These are phyloP conservation scores for Fusarium sp. DNA, from an alignment of 2,329 filamentous ascomycete genomes.

Conservation along the genomic window DNA sequence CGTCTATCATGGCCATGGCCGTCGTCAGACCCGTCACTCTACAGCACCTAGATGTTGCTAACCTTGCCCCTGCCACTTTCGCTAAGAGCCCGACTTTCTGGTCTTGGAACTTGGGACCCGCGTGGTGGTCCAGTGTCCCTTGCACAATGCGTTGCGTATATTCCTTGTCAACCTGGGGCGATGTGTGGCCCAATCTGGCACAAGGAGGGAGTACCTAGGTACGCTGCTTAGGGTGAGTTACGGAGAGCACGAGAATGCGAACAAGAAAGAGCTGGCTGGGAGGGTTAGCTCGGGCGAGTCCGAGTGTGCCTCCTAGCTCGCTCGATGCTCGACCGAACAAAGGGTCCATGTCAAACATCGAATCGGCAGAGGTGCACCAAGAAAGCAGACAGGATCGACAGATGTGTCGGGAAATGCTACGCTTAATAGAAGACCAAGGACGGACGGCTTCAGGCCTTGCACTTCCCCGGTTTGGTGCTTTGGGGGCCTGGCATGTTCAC, in stretches of 20 bases:
- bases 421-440: slow-evolving; percentile 16
- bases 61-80: slow-evolving; percentile 39
- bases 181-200: slow-evolving; percentile 31
- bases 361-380: slow-evolving; percentile 20
- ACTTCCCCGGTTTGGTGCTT: slow-evolving; percentile 40
- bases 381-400: slow-evolving; percentile 36
- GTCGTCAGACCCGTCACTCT: slow-evolving; percentile 20
- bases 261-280: not conserved
- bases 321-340: slow-evolving; percentile 28
- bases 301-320: slow-evolving; percentile 26
- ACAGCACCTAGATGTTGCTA: slow-evolving; percentile 16
- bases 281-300: slow-evolving; percentile 8
- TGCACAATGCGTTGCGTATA: slow-evolving; percentile 26
- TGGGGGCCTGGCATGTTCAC: slow-evolving; percentile 31
- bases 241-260: slow-evolving; percentile 1
- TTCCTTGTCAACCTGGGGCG: slow-evolving; percentile 33
- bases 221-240: slow-evolving; percentile 19
- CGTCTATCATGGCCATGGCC: slow-evolving; percentile 16
- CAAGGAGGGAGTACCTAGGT: slow-evolving; percentile 19
- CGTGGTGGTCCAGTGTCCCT: slow-evolving; percentile 36
- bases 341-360: slow-evolving; percentile 18
- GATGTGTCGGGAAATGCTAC: slow-evolving; percentile 32
- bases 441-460: slow-evolving; percentile 34
- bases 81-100: slow-evolving; percentile 43
- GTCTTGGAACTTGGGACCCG: slow-evolving; percentile 39